Evolutionary conservation across 116 monocot species (phyloP).

Genomic region (Posidonia oceanica): DNA sequence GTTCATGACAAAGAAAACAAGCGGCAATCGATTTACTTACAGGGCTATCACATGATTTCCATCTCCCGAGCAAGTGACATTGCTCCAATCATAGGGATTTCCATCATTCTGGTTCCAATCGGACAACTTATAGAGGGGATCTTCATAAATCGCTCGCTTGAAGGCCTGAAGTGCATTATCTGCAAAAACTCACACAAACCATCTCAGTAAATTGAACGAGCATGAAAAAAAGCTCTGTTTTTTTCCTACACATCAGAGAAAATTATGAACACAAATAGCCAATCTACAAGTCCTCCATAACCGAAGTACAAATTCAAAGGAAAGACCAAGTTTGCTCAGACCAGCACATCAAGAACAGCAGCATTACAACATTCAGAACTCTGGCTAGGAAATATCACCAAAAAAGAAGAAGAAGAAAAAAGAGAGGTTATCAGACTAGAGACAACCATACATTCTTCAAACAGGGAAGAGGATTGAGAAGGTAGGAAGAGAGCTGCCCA

Average conservation of each 20-base stretch:
- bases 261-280: too few species aligned
- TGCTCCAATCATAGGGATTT: slow-evolving; percentile 70
- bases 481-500: slow-evolving; percentile 1
- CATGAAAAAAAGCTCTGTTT: too few species aligned
- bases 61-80: slow-evolving; percentile 43
- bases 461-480: background rate
- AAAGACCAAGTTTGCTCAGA: too few species aligned
- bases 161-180: slow-evolving; percentile 51
- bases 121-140: slow-evolving; percentile 49
- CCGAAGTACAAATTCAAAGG: too few species aligned
- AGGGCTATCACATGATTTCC: slow-evolving; percentile 41
- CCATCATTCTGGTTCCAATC: slow-evolving; percentile 38
- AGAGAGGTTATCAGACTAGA: background rate
- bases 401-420: background rate
- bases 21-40: slow-evolving; percentile 26
- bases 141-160: slow-evolving; percentile 66
- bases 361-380: too few species aligned
- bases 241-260: too few species aligned
- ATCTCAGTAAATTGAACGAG: too few species aligned
- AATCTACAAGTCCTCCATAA: too few species aligned
- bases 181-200: slow-evolving; percentile 13
- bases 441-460: background rate
- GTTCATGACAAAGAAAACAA: background rate
- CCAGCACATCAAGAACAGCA: too few species aligned
- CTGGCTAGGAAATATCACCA: background rate